phyloP scores from a whole-genome alignment of 2,329 filamentous ascomycete species.

The Neofusicoccum laricinum region DNA sequence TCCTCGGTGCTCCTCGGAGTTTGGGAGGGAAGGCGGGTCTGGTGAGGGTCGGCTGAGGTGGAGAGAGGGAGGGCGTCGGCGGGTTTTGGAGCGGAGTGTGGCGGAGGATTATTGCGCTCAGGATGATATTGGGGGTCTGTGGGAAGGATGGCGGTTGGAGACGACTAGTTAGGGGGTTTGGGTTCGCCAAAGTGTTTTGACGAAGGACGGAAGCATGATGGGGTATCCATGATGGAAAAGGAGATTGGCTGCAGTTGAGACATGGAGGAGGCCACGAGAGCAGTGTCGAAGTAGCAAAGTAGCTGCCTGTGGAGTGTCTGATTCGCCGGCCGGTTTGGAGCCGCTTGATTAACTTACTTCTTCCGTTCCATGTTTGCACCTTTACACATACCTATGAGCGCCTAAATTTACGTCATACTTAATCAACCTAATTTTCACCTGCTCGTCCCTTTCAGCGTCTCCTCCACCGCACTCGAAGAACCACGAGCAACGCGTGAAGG shows the following conservation, averaged over 20 bases:
- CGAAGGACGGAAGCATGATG: too few species aligned
- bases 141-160: too few species aligned
- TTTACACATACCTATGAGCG: neutral
- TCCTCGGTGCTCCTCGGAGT: neutral
- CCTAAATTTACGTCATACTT: neutral
- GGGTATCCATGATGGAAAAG: too few species aligned
- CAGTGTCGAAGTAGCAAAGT: too few species aligned
- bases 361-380: neutral
- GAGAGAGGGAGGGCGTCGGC: neutral
- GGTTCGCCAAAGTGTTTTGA: neutral
- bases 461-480: too few species aligned
- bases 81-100: neutral
- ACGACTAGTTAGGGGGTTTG: too few species aligned
- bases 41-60: neutral
- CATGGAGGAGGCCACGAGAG: too few species aligned
- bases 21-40: neutral
- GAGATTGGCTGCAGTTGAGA: too few species aligned
- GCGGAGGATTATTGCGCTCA: neutral
- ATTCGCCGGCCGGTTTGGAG: neutral
- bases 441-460: neutral
- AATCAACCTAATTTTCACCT: neutral
- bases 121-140: too few species aligned
- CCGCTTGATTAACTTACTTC: neutral
- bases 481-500: too few species aligned
- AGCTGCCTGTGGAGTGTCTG: neutral